Conservation (phyloP, 495 filamentous ascomycete genomes). For the Daldinia loculata region DNA sequence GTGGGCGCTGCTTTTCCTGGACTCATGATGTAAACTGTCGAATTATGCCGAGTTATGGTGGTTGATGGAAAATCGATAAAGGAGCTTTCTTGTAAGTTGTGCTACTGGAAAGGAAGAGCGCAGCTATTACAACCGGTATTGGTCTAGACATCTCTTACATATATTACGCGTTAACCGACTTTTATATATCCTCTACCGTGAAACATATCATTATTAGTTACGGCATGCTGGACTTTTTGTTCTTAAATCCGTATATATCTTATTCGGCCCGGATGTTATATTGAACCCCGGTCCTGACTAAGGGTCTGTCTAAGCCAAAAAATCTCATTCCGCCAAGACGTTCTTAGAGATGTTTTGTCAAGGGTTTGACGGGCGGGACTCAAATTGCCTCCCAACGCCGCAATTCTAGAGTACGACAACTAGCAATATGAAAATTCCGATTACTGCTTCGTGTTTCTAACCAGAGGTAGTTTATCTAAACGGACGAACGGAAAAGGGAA, state of each 20-base stretch:
- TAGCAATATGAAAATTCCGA: no score
- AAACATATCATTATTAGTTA: neutral
- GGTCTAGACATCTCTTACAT: neutral
- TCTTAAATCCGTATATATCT: neutral
- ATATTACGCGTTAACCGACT: neutral
- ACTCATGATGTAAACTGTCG: neutral
- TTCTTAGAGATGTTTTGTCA: neutral
- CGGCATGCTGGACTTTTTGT: neutral
- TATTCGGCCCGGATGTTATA: neutral
- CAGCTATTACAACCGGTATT: neutral
- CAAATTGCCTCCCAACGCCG: neutral
- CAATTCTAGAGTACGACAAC: neutral
- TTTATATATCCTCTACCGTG: neutral
- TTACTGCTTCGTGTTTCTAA: no score
- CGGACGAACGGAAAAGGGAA: no score
- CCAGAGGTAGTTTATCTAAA: no score
- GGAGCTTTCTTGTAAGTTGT: neutral
- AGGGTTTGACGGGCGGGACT: neutral
- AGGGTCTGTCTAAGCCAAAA: neutral
- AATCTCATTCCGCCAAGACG: neutral
- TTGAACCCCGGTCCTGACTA: neutral
- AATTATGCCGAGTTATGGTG: neutral
- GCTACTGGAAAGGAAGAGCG: no score
- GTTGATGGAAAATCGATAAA: neutral
- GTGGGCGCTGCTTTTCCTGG: constrained; percentile 2